Base-by-base conservation (phyloP, 2,329 filamentous ascomycete species). In the Aspergillus ibericus region DNA sequence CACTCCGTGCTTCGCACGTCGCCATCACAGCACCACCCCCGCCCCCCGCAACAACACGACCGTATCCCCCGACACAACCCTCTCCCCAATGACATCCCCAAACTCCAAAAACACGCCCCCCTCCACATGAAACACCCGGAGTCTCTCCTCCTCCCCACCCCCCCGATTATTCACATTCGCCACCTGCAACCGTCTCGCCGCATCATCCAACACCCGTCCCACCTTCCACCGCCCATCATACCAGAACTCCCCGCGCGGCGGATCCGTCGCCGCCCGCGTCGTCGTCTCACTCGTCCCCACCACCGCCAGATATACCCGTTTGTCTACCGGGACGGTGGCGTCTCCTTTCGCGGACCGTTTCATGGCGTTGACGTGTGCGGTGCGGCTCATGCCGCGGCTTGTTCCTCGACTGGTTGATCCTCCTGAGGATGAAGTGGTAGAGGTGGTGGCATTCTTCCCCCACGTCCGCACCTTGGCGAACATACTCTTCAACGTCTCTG, bases 301-400 rank as follows among this genome's bases (percentile, higher is more conserved):
- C 16, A 97, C 91, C 71, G 90, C 88, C 0, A 99, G 71, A 71
- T 98, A 98, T 1, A 99, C 78, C n/a, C 95, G 81, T 79, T 96
- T 96, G 63, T 96, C 92, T 0, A 81, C 75, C 0, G 92, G 82
- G 0, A 97, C 76, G 68, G 92, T 93, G 9, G 87, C 86, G 64
- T 98, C 93, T 1, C 96, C 96, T 78, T 96, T 97, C 2, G 95
- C 93, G 0, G 84, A 87, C 72, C 89, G 89, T 79, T 96, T 97
- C 42, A 99, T 80, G 9, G 84, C 85, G 63, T 92, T 92, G 6
- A 93, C 81, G 5, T 89, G 90, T 2, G 87, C 80, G 16, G 90
- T 66, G 2, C 88, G 83, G 50, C 87, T 85, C 0, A 89, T n/a
- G n/a, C n/a, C n/a, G n/a, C n/a, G n/a, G n/a, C n/a, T n/a, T n/a